phyloP scores from a whole-genome alignment of 2,329 filamentous ascomycete species.

The Ophiostoma fasciatum region DNA sequence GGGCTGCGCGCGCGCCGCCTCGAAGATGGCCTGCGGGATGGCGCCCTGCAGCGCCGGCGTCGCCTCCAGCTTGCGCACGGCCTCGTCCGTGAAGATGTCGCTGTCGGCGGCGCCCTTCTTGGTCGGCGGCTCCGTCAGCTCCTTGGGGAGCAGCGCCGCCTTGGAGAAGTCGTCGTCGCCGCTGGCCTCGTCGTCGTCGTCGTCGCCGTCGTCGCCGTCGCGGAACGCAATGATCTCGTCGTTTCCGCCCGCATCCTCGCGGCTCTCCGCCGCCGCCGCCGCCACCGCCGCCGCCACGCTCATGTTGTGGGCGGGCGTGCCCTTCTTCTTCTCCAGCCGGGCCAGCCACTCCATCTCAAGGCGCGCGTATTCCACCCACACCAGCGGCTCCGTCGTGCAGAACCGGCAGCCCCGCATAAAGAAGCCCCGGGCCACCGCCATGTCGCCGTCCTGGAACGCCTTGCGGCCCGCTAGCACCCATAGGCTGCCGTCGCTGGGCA shows the following conservation, averaged over 20 bases:
- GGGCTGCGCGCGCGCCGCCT: slow-evolving; percentile 66
- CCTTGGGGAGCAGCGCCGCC: slow-evolving; percentile 27
- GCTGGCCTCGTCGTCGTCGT: slow-evolving; percentile 20
- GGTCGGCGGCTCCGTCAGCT: slow-evolving; percentile 23
- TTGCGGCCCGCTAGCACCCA: slow-evolving; percentile 78
- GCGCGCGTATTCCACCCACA: slow-evolving; percentile 86
- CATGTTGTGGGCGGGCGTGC: slow-evolving; percentile 20
- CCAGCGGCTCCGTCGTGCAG: slow-evolving; percentile 54
- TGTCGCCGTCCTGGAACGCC: slow-evolving; percentile 69
- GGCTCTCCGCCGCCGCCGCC: slow-evolving; percentile 24
- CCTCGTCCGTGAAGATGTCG: slow-evolving; percentile 32
- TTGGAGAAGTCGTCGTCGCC: slow-evolving; percentile 34
- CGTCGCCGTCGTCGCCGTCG: slow-evolving; percentile 33
- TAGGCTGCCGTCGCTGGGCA: slow-evolving; percentile 66
- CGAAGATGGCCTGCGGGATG: slow-evolving; percentile 84
- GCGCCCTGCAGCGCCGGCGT: slow-evolving; percentile 84
- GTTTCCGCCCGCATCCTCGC: slow-evolving; percentile 27
- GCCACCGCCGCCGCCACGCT: slow-evolving; percentile 3
- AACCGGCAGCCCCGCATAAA: slow-evolving; percentile 86
- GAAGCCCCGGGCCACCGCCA: slow-evolving; percentile 67
- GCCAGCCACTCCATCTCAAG: slow-evolving; percentile 86
- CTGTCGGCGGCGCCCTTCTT: slow-evolving; percentile 12
- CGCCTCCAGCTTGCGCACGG: slow-evolving; percentile 34
- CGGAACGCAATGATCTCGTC: slow-evolving; percentile 29
- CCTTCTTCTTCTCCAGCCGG: slow-evolving; percentile 60